Evolutionary conservation across 371 early-diverging fungal genomes (phyloP), one percentile per base, ranked within the genome.

Genomic region (Mucor velutinosus): DNA sequence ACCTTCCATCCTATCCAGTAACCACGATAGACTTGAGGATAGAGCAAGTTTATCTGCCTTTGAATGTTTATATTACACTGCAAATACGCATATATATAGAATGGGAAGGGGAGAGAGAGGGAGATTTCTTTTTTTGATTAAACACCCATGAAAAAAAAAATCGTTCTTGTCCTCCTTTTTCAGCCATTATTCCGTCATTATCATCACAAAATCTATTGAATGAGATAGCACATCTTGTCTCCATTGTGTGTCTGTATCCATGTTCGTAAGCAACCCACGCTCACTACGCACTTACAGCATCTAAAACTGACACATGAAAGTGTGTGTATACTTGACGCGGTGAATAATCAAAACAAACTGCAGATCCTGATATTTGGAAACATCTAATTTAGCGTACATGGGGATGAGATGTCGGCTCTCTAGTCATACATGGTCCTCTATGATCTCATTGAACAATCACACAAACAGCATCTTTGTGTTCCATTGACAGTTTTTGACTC

Each of bases 321-420:
- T 56, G 7, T 7, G 33, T 7, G 37, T 37, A 37, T 37, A 56
- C n/a, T 32, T 30, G 32, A 32, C 56, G 56, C 56, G 56, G 32
- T n/a, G 56, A 56, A 56, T 56, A 56, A 53, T 56, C 56, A 30
- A 30, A 56, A 56, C 15, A 27, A 32, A 56, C 25, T 17, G 56
- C 51, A 51, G 51, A 45, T 45, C 45, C 37, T 37, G 37, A 37
- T 37, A 37, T 14, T 37, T 37, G 37, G 37, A 17, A 45, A 45
- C 7, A 19, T 45, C 45, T 19, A 19, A 19, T 45, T 45, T 19
- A 19, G 45, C 6, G 19, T 45, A 10, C 11, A 4, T 33, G 37
- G 7, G 45, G n/a, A 43, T 43, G 15, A 30, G 43, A 7, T 43
- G 43, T 43, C 43, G 43, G 43, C 5, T 15, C 43, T 5, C 12